Percentiles rank a stretch among this genome's conserved stretches.
Conservation (phyloP, 2,329 filamentous ascomycete genomes). For the Clonostachys rhizophaga region DNA sequence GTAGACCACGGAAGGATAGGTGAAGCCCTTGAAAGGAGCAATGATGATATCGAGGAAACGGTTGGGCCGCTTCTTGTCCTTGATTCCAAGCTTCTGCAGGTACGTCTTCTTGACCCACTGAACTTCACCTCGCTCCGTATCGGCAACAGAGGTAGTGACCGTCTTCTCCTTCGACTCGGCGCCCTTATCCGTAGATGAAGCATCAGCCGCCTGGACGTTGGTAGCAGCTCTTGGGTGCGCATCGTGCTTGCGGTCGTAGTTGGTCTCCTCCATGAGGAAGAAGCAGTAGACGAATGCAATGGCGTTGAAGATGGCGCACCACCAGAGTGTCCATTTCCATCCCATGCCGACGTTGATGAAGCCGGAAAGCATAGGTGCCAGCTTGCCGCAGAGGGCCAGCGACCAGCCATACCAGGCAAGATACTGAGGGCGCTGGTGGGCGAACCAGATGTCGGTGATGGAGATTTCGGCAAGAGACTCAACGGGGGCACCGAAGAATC, state of each 20-base stretch:
- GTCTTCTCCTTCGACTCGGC: background rate
- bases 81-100: constrained; percentile 19
- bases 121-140: constrained; percentile 18
- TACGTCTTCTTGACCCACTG: constrained; percentile 26
- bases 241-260: constrained; percentile 25
- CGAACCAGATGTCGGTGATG: constrained; percentile 17
- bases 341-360: constrained; percentile 22
- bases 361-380: constrained; percentile 24
- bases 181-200: background rate
- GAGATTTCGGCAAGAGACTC: constrained; percentile 20
- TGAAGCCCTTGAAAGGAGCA: constrained; percentile 19
- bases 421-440: constrained; percentile 18
- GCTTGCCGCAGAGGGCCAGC: constrained; percentile 16
- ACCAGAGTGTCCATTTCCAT: constrained; percentile 22
- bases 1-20: constrained; percentile 24
- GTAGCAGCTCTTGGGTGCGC: background rate
- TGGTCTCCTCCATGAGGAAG: constrained; percentile 50
- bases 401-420: constrained; percentile 18
- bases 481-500: constrained; percentile 17
- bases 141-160: background rate
- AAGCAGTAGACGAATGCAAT: constrained; percentile 28
- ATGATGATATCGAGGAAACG: constrained; percentile 26
- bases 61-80: constrained; percentile 28
- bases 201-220: background rate
- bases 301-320: constrained; percentile 19